Conservation (phyloP, 495 filamentous ascomycete species). For the Penicillium coffeae region DNA sequence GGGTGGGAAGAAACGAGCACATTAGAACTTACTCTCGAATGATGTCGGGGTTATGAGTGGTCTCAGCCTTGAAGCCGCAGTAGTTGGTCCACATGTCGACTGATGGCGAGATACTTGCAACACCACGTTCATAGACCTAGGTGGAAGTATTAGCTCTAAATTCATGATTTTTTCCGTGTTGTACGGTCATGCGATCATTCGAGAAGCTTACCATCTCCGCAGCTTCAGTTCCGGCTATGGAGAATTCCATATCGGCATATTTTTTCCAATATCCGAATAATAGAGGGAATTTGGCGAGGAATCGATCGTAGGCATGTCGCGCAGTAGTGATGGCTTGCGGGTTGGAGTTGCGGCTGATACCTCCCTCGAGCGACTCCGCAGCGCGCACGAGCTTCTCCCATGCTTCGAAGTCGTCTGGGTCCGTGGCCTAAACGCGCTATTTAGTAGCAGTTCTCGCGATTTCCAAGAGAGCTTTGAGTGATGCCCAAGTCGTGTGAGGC, state of each 20-base stretch:
- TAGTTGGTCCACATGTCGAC: slow-evolving; percentile 97
- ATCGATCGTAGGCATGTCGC: slow-evolving; percentile 82
- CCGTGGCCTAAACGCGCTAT: slow-evolving; percentile 45
- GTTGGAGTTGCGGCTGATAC: slow-evolving; percentile 92
- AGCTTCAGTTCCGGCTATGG: slow-evolving; percentile 92
- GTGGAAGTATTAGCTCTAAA: no score
- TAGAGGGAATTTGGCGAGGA: slow-evolving; percentile 91
- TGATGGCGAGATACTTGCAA: slow-evolving; percentile 87
- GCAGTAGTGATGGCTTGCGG: slow-evolving; percentile 86
- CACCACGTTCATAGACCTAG: slow-evolving; percentile 91
- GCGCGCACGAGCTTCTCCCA: slow-evolving; percentile 91
- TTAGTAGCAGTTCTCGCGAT: no score
- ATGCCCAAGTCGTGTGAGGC: neutral
- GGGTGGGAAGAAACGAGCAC: slow-evolving; percentile 66
- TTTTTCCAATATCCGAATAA: slow-evolving; percentile 99
- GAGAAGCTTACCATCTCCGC: slow-evolving; percentile 83
- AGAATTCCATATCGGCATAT: slow-evolving; percentile 97
- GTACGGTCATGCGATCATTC: no score
- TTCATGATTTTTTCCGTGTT: no score
- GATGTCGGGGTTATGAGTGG: slow-evolving; percentile 86
- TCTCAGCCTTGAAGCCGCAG: slow-evolving; percentile 95
- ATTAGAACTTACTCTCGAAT: slow-evolving; percentile 97
- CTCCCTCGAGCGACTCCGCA: slow-evolving; percentile 82
- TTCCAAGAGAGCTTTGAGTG: neutral
- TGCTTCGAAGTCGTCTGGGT: slow-evolving; percentile 87